Base-by-base conservation (phyloP, 306 rosid species). In the Medicago lupulina region DNA sequence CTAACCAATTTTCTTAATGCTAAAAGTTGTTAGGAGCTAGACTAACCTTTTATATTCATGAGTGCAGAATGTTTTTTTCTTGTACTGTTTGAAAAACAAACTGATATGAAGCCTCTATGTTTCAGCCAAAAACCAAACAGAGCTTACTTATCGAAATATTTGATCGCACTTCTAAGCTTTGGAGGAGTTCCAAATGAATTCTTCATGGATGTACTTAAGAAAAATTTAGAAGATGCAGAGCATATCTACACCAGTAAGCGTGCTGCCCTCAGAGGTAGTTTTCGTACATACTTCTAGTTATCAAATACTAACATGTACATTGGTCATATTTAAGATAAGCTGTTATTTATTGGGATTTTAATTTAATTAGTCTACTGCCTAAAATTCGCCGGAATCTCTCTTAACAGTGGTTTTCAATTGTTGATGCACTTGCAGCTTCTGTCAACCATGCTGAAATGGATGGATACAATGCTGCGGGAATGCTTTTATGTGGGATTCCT, bases 101-200 rank as follows among this genome's bases (percentile, higher is more conserved):
- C 73, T 84, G 73, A 84, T 71, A 8, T 28, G 53, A 69, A 31
- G 60, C 54, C 59, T 76, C 53, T 50, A 51, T 85, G 71, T 84
- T 80, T 71, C 96, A 93, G 98, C 74, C 77, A 79, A 44, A 70
- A 67, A 1, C 92, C 89, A 2, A 84, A 83, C 60, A 86, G 72
- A 77, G 4, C 91, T 9, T 84, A 43, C 64, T 81, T 93, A 60
- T 89, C 93, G 0, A 86, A 67, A 86, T 0, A 66, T 74, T 86
- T 93, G 51, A 87, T 89, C 55, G 88, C 90, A 65, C 93, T 91
- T 72, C 77, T 93, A 51, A 87, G 87, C 83, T 84, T 85, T 74
- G 98, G 98, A 78, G 97, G 98, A 43, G 97, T 93, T 31, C 93
- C 89, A 31, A 78, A 86, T 46, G 87, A 88, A 15, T 89, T 80